phyloP scores from a whole-genome alignment of 2,329 filamentous ascomycete species.

The Shiraia sp. region DNA sequence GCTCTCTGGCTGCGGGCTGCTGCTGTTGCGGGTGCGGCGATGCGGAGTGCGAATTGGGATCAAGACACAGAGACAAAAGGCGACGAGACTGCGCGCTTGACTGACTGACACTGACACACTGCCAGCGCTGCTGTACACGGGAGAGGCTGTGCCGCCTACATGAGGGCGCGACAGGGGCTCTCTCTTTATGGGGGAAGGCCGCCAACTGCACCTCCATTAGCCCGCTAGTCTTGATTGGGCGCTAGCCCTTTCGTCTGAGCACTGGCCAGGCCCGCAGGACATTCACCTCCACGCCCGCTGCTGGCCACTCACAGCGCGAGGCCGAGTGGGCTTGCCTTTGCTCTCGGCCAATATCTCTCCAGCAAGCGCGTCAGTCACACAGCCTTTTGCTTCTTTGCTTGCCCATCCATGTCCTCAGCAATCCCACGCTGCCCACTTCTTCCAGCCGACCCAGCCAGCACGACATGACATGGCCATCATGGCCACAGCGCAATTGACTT shows the following conservation, averaged over 20 bases:
- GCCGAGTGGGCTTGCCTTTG: constrained; percentile 14
- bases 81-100: too few species aligned
- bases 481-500: too few species aligned
- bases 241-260: constrained; percentile 19
- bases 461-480: too few species aligned
- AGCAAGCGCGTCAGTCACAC: constrained; percentile 9
- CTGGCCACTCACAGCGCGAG: constrained; percentile 12
- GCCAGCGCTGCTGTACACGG: too few species aligned
- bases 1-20: constrained; percentile 4
- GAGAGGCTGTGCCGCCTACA: too few species aligned
- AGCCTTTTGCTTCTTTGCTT: too few species aligned
- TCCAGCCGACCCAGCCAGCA: too few species aligned
- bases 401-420: too few species aligned
- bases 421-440: too few species aligned
- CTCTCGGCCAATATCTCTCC: constrained; percentile 11
- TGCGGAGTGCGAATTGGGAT: constrained; percentile 10
- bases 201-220: constrained; percentile 18
- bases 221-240: constrained; percentile 28
- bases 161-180: constrained; percentile 31
- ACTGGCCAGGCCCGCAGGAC: constrained; percentile 26
- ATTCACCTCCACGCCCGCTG: constrained; percentile 17
- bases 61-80: constrained; percentile 8
- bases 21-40: too few species aligned
- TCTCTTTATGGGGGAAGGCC: constrained; percentile 24
- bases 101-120: too few species aligned